Base-by-base conservation (phyloP, 2,329 filamentous ascomycete species). In the Trichoderma koningiopsis region DNA sequence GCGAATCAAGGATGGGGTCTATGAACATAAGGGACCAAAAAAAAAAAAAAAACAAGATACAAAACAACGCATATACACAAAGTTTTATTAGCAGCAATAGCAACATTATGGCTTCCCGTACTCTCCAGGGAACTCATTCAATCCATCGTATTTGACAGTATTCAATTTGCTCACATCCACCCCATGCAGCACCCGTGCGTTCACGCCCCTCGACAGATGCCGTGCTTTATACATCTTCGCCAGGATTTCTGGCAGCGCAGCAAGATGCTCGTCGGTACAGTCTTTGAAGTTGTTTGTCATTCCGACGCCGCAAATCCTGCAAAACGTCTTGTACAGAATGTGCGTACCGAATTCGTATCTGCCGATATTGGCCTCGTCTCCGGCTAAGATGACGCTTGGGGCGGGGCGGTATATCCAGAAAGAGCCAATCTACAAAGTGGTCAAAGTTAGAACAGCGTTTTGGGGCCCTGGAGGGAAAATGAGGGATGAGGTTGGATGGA, bases 291-390 rank as follows among this genome's bases (percentile, higher is more conserved):
- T 68, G 70, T 82, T 83, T 56, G 75, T 77, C 52, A 87, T 27
- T n/a, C 75, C 73, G 24, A 85, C 79, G 68, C 83, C 84, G 72
- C 85, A 87, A 13, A 67, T 79, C 72, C 79, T 81, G 78, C 85
- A 87, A 70, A 87, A 87, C 1, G 74, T 74, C 78, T 85, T 86
- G 70, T 68, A 70, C 53, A 77, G 72, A 4, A 80, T 22, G 2
- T 71, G 70, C 29, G 67, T 65, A 27, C 70, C 74, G 71, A 84
- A 84, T 8, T 63, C 11, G 74, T 85, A 85, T 3, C 71, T 71
- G 4, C 72, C 73, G 5, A 85, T 76, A 70, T 83, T 79, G 31
- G 82, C 80, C 5, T 76, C 72, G 27, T 69, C 73, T 68, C 74
- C 83, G 76, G 82, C 72, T 58, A 86, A 71, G 13, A 76, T 77